phyloP scores from a whole-genome alignment of 257 asterid species.

The Cinchona pubescens region DNA sequence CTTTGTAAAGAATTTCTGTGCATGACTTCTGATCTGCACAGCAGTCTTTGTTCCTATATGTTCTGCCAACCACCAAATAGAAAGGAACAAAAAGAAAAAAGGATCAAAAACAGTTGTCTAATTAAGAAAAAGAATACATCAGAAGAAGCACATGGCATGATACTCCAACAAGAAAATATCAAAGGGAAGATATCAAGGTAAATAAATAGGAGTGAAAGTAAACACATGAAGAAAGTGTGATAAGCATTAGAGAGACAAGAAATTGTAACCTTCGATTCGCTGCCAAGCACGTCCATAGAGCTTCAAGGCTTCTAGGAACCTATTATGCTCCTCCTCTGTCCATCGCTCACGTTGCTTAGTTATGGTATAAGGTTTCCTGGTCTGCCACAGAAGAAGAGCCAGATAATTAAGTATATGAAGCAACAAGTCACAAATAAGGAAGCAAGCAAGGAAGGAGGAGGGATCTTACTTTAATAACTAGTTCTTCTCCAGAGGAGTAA shows the following conservation, averaged over 20 bases:
- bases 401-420: constrained; percentile 1
- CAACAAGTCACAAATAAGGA: neutral
- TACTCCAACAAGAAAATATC: constrained; percentile 6
- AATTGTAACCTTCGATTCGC: constrained; percentile 79
- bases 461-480: constrained; percentile 56
- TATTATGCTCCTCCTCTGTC: constrained; percentile 97
- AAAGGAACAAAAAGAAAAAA: constrained; percentile 28
- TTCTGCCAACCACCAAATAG: constrained; percentile 69
- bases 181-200: neutral
- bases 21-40: constrained; percentile 99
- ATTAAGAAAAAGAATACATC: constrained; percentile 34
- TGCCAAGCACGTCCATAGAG: constrained; percentile 99
- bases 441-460: constrained; percentile 2
- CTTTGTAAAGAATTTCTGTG: constrained; percentile 97
- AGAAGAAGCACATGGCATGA: constrained; percentile 19
- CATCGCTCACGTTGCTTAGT: constrained; percentile 97
- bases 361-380: constrained; percentile 92
- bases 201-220: neutral
- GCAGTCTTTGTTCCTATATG: constrained; percentile 99
- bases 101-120: constrained; percentile 41
- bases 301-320: constrained; percentile 88
- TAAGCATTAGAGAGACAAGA: neutral
- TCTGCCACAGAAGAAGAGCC: constrained; percentile 37
- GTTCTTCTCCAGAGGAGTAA: constrained; percentile 88
- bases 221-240: neutral